phyloP scores from a whole-genome alignment of 106 monocot species.

The Iris macrosiphon region DNA sequence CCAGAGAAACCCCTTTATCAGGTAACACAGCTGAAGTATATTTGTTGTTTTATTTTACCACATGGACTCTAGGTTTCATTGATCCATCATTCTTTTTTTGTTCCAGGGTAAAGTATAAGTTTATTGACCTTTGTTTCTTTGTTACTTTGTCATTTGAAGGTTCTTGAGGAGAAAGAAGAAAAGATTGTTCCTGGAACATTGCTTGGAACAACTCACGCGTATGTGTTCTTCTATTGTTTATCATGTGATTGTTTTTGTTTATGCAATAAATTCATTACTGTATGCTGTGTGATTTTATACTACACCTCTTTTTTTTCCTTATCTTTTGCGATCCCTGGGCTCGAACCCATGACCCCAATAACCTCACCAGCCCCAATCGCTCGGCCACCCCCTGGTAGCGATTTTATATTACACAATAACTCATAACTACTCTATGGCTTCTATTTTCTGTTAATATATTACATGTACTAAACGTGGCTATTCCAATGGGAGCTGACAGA shows the following conservation, averaged over 20 bases:
- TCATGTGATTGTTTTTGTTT: background rate
- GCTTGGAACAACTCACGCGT: slow-evolving; percentile 79
- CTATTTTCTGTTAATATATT: too few species aligned
- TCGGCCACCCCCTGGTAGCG: too few species aligned
- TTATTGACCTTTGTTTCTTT: too few species aligned
- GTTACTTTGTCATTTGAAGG: slow-evolving; percentile 22
- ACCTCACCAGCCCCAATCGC: too few species aligned
- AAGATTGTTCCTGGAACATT: slow-evolving; percentile 78
- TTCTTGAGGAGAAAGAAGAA: slow-evolving; percentile 94
- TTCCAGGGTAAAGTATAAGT: too few species aligned
- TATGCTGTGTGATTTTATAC: background rate
- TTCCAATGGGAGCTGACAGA: too few species aligned
- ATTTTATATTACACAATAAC: too few species aligned
- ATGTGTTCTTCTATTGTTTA: slow-evolving; percentile 12
- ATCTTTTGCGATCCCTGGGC: background rate
- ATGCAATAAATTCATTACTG: slow-evolving; percentile 36
- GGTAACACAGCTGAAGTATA: slow-evolving; percentile 25
- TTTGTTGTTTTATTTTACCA: background rate
- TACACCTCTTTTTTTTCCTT: background rate
- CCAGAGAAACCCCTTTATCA: slow-evolving; percentile 82
- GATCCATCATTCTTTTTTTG: background rate
- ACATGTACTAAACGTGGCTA: too few species aligned
- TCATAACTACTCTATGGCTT: too few species aligned
- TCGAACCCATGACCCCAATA: too few species aligned
- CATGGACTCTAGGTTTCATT: too few species aligned